These are phyloP conservation scores for Epichloe festucae DNA, from an alignment of 2,329 filamentous ascomycete species.

Conservation along the genomic window DNA sequence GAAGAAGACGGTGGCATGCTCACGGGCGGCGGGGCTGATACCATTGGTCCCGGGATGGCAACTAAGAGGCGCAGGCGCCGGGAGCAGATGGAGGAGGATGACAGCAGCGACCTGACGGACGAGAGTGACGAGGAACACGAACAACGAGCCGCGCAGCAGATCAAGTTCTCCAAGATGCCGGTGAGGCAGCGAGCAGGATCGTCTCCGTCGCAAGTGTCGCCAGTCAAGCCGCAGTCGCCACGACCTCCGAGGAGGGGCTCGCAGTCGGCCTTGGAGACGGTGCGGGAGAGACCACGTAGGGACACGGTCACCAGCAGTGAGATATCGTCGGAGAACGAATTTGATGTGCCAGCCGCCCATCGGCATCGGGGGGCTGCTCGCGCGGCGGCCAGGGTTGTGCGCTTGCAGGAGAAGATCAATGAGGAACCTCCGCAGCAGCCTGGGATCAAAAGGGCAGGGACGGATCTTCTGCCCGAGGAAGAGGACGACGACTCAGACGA, in stretches of 20 bases:
- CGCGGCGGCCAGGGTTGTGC: constrained; percentile 33
- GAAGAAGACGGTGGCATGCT: constrained; percentile 63
- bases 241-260: constrained; percentile 49
- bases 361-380: constrained; percentile 48
- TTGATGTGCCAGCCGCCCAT: constrained; percentile 53
- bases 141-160: constrained; percentile 69
- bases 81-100: constrained; percentile 71
- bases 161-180: constrained; percentile 94
- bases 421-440: constrained; percentile 20
- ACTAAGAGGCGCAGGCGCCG: constrained; percentile 52
- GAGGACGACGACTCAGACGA: constrained; percentile 49
- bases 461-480: constrained; percentile 41
- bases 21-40: constrained; percentile 53
- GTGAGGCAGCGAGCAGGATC: constrained; percentile 75
- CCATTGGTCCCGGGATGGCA: constrained; percentile 52
- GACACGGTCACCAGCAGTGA: constrained; percentile 76
- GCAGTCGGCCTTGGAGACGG: constrained; percentile 55
- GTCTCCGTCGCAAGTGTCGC: constrained; percentile 64
- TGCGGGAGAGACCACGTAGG: constrained; percentile 55
- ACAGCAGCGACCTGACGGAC: constrained; percentile 74
- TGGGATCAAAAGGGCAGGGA: constrained; percentile 31
- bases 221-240: constrained; percentile 42
- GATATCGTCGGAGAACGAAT: constrained; percentile 70
- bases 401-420: constrained; percentile 25
- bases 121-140: constrained; percentile 72